Evolutionary conservation across 768 basidiomycete genomes (phyloP).

Genomic region (Pleurotus tuoliensis): DNA sequence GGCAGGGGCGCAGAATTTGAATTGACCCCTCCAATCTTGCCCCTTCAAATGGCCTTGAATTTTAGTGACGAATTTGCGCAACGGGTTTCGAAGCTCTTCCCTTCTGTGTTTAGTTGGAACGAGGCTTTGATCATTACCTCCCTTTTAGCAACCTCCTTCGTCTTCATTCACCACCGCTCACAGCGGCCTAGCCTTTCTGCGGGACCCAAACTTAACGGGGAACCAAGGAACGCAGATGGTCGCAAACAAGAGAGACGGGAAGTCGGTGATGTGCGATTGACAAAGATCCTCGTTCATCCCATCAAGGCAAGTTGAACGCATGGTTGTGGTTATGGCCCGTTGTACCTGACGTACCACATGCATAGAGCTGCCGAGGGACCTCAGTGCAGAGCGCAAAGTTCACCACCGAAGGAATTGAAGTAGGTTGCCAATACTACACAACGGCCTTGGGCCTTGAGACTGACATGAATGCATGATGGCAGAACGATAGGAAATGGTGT

Average conservation of each 20-base stretch:
- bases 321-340: neutral
- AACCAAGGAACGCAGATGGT: neutral
- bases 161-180: neutral
- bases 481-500: slow-evolving; percentile 75
- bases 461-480: slow-evolving; percentile 1
- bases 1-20: too few relatives aligned
- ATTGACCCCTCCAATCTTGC: too few relatives aligned
- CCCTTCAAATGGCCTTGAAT: neutral
- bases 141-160: neutral
- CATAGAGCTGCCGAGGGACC: slow-evolving; percentile 68
- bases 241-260: neutral
- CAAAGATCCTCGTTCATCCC: slow-evolving; percentile 61
- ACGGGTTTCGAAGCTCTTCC: neutral
- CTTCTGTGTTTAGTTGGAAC: neutral
- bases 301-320: slow-evolving; percentile 48
- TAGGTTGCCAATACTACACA: slow-evolving; percentile 21
- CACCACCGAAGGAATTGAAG: slow-evolving; percentile 64
- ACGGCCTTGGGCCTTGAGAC: neutral
- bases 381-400: slow-evolving; percentile 54
- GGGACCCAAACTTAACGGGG: neutral
- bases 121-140: neutral
- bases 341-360: neutral
- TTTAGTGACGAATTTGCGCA: neutral
- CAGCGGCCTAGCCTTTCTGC: neutral
- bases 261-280: slow-evolving; percentile 37